Base-by-base conservation (phyloP, 805 yeast species). In the Candida ortonii region DNA sequence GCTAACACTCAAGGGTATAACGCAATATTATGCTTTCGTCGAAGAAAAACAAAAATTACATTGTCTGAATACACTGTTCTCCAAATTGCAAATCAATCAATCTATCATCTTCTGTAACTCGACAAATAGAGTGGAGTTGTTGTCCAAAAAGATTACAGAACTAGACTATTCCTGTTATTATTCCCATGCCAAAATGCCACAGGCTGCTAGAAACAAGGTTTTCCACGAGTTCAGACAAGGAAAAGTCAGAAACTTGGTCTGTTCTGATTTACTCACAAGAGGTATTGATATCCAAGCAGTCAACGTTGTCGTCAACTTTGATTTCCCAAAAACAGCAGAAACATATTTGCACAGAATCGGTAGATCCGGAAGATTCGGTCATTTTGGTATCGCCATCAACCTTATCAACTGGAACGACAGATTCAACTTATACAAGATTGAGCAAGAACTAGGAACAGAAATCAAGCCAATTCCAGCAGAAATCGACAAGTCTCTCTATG, bases 261-360 rank as follows among this genome's bases (percentile, higher is more conserved):
- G 98, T 67, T 85, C 97, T 1, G 98, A 93, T 67, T 71, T 93
- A 44, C 75, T 93, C 46, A 90, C 97, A 19, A 84, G 97, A 73
- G 97, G 98, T 76, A 93, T 93, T 54, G 98, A 93, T 72, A 90
- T 93, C 53, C 97, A 93, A 65, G 97, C 97, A 6, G 98, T 93
- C 46, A 93, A 93, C 58, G 97, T 93, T 29, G 98, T 93, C 31
- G 85, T 93, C 54, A 93, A 93, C 68, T 93, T 93, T 61, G 98
- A 93, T 63, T 93, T 93, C 82, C 98, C 98, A 43, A 90, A 90
- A 63, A 87, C 83, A 34, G 97, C 97, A 6, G 98, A 93, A 64
- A 93, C 97, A 25, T 93, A 93, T 61, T 74, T 93, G 52, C 98
- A 93, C 68, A 84, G 97, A 74, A 93, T 90, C 52, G 97, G 97